Percentiles rank a stretch among this genome's conserved stretches.
Conservation (phyloP, 352 stramenopile species). For the Globisporangium acanthophoron region DNA sequence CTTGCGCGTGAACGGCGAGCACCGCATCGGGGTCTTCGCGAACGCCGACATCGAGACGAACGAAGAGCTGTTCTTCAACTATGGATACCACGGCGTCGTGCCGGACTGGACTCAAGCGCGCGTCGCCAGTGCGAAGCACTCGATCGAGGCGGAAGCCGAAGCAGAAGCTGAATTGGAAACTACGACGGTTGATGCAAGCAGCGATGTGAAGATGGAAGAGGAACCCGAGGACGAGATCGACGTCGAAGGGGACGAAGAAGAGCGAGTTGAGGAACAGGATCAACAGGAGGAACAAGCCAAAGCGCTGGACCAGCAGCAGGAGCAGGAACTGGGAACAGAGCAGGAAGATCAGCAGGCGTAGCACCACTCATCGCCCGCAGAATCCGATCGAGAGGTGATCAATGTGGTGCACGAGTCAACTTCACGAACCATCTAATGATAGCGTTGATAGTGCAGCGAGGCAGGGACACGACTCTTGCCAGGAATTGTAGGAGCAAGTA, state of each 20-base stretch:
- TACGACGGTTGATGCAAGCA: background rate
- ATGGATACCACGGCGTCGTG: constrained; percentile 76
- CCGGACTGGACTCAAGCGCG: constrained; percentile 74
- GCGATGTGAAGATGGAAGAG: background rate
- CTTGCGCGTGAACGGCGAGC: constrained; percentile 89
- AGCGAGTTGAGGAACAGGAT: background rate
- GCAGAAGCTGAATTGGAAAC: background rate
- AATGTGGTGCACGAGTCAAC: too few relatives aligned
- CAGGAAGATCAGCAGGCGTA: background rate
- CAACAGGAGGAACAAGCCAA: background rate
- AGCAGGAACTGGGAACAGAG: background rate
- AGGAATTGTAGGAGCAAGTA: too few relatives aligned
- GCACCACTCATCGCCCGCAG: background rate
- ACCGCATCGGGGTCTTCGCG: constrained; percentile 93
- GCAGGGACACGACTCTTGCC: too few relatives aligned
- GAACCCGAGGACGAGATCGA: background rate
- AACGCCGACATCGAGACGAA: constrained; percentile 80
- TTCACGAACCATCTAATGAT: too few relatives aligned
- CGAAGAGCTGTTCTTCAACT: constrained; percentile 86
- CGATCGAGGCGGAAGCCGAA: background rate
- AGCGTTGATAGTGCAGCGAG: too few relatives aligned
- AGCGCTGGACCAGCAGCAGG: background rate
- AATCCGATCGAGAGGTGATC: too few relatives aligned
- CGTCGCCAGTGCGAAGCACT: constrained; percentile 24
- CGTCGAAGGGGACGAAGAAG: background rate